phyloP scores from a whole-genome alignment of 1,284 basidiomycete species.

The Fomitopsis palustris region DNA sequence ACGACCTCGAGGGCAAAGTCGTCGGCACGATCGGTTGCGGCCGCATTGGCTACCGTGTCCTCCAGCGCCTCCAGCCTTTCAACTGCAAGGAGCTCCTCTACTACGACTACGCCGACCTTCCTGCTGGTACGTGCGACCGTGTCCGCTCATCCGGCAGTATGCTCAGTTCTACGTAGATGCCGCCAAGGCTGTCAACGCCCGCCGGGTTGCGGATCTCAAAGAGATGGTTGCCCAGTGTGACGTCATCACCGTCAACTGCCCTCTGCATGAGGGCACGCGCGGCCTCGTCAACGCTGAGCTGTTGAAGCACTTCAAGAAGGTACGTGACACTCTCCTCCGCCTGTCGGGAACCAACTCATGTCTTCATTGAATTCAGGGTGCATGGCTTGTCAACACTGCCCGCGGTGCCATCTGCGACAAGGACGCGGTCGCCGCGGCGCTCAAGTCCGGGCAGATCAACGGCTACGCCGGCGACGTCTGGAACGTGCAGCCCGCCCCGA shows the following conservation, averaged over 20 bases:
- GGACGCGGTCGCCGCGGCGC: conserved; percentile 74
- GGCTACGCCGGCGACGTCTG: conserved; percentile 73
- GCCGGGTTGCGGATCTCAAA: conserved; percentile 78
- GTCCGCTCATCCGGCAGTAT: background rate
- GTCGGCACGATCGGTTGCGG: conserved; percentile 88
- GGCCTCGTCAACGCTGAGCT: conserved; percentile 83
- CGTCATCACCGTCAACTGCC: conserved; percentile 87
- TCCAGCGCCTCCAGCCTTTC: conserved; percentile 87
- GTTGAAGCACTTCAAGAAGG: conserved; percentile 87
- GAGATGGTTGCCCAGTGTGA: conserved; percentile 85
- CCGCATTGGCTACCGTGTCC: conserved; percentile 87
- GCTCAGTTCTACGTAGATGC: conserved; percentile 41
- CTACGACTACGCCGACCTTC: conserved; percentile 87
- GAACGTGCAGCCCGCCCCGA: conserved; percentile 83
- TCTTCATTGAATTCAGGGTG: conserved; percentile 33
- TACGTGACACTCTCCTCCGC: background rate
- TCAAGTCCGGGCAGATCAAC: conserved; percentile 74
- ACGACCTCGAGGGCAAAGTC: conserved; percentile 89
- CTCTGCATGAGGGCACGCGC: conserved; percentile 84
- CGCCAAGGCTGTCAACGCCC: conserved; percentile 67
- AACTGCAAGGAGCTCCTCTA: conserved; percentile 90
- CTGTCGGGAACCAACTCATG: background rate
- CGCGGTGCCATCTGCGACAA: conserved; percentile 91
- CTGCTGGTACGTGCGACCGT: conserved; percentile 42
- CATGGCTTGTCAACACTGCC: conserved; percentile 94